Percentiles rank a stretch among this genome's conserved stretches.
Evolutionary conservation across 108 stramenopile species (phyloP).

Genomic region (Aurantiochytrium sp.): DNA sequence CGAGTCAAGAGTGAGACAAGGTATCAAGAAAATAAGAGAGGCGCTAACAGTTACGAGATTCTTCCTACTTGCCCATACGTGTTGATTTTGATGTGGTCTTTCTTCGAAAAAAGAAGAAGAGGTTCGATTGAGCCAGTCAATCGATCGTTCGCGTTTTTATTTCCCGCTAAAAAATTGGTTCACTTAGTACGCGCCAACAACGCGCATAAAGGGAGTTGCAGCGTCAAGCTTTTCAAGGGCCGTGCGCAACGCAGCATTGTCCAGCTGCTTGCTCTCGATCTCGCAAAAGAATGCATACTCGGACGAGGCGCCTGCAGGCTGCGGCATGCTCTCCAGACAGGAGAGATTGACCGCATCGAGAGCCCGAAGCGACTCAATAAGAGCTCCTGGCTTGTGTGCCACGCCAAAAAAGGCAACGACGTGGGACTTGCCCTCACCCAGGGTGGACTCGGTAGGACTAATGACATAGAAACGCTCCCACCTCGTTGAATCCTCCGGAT

Average conservation of each 20-base stretch:
- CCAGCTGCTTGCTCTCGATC: background rate
- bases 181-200: background rate
- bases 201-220: background rate
- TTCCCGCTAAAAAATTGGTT: background rate
- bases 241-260: background rate
- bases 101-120: too few relatives aligned
- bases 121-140: background rate
- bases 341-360: slow-evolving; percentile 5
- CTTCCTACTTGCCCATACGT: too few relatives aligned
- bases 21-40: too few relatives aligned
- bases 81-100: too few relatives aligned
- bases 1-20: too few relatives aligned
- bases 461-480: slow-evolving; percentile 2
- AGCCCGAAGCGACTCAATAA: background rate
- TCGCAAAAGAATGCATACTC: slow-evolving; percentile 11
- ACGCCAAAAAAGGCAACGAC: background rate
- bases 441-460: background rate
- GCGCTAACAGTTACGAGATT: too few relatives aligned
- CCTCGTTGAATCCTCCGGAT: background rate
- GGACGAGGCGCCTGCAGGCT: background rate
- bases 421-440: background rate
- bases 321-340: slow-evolving; percentile 4
- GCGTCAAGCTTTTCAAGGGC: background rate
- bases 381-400: background rate
- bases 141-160: background rate